These are phyloP conservation scores for Leccinellum rugosiceps DNA, from an alignment of 768 basidiomycete species.

Conservation along the genomic window DNA sequence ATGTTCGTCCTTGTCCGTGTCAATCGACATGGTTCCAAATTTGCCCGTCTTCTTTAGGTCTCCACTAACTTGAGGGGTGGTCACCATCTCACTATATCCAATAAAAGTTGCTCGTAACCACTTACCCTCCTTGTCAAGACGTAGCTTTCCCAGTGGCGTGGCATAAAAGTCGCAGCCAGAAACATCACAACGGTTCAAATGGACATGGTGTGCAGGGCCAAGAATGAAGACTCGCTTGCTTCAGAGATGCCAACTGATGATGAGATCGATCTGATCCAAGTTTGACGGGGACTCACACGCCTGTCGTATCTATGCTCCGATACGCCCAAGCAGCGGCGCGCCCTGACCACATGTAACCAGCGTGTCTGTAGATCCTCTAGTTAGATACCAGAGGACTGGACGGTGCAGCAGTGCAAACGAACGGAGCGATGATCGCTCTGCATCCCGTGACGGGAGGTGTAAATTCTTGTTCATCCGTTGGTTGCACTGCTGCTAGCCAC, in stretches of 20 bases:
- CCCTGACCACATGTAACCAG: constrained; percentile 94
- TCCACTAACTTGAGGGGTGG: constrained; percentile 11
- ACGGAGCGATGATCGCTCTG: constrained; percentile 97
- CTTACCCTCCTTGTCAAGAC: constrained; percentile 77
- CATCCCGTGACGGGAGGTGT: constrained; percentile 64
- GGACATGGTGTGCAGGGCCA: constrained; percentile 93
- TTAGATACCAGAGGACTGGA: constrained; percentile 6
- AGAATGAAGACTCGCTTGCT: constrained; percentile 93
- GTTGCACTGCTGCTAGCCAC: constrained; percentile 61
- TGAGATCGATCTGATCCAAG: constrained; percentile 1
- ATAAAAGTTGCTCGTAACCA: constrained; percentile 1
- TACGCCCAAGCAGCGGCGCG: constrained; percentile 96
- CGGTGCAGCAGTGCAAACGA: constrained; percentile 30
- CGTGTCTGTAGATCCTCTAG: constrained; percentile 59
- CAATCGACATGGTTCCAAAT: constrained; percentile 64
- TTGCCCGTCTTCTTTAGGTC: constrained; percentile 25
- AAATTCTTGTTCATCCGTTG: constrained; percentile 45
- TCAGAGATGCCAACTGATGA: constrained; percentile 7
- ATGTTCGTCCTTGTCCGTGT: constrained; percentile 90
- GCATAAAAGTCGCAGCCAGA: constrained; percentile 73
- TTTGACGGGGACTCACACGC: constrained; percentile 58
- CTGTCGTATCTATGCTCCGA: constrained; percentile 74
- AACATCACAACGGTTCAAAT: constrained; percentile 84
- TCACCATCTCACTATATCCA: constrained; percentile 5
- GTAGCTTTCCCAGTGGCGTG: constrained; percentile 83